These are phyloP conservation scores for Talaromyces proteolyticus DNA, from an alignment of 495 filamentous ascomycete genomes.

Conservation along the genomic window DNA sequence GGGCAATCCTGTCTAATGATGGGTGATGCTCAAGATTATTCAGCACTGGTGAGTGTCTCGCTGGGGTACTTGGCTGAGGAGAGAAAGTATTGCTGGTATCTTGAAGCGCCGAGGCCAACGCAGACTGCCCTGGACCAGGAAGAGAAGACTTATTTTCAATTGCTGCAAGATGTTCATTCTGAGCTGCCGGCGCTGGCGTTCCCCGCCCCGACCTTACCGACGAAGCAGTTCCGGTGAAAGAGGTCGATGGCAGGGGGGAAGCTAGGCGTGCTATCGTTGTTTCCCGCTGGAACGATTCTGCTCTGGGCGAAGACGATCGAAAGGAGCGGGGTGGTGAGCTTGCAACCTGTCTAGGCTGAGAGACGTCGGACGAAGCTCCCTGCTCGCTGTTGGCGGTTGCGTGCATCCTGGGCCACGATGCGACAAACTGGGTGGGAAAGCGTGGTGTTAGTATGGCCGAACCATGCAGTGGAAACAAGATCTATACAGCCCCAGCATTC, in stretches of 20 bases:
- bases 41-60: slow-evolving; percentile 49
- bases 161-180: slow-evolving; percentile 24
- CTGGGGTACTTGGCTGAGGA: slow-evolving; percentile 41
- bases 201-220: slow-evolving; percentile 12
- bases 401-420: background rate
- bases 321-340: slow-evolving; percentile 27
- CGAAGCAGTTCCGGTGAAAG: slow-evolving; percentile 39
- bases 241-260: slow-evolving; percentile 56
- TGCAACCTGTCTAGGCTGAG: slow-evolving; percentile 30
- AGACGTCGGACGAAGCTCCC: slow-evolving; percentile 18
- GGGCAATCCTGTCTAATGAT: slow-evolving; percentile 37
- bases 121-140: slow-evolving; percentile 66
- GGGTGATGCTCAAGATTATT: slow-evolving; percentile 20
- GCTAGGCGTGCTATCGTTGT: slow-evolving; percentile 67
- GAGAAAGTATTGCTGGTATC: slow-evolving; percentile 52
- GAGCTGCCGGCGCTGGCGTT: background rate
- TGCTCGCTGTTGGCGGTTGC: background rate
- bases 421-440: background rate
- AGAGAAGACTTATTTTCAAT: slow-evolving; percentile 35
- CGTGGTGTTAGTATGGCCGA: too few relatives aligned
- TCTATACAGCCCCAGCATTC: too few relatives aligned
- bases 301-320: slow-evolving; percentile 27
- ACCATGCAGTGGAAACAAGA: too few relatives aligned
- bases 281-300: slow-evolving; percentile 50
- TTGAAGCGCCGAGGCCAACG: slow-evolving; percentile 69